Percentiles rank a stretch among this genome's conserved stretches.
Evolutionary conservation across 2,329 filamentous ascomycete species (phyloP).

Genomic region (Paraphoma chrysanthemicola): DNA sequence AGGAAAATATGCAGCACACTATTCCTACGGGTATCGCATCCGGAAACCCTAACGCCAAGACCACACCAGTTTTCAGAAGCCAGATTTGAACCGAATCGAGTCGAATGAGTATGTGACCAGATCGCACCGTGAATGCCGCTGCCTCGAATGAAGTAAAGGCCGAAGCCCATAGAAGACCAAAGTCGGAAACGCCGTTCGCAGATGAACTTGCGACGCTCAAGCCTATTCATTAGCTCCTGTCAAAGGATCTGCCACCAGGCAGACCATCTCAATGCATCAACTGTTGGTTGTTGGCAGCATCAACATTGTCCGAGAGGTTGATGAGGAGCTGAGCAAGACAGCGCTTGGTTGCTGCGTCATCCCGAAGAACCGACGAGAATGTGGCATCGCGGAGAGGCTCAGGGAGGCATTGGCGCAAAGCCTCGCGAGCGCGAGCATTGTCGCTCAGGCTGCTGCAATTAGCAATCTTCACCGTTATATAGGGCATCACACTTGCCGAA

Average conservation of each 20-base stretch:
- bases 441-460: conserved; percentile 77
- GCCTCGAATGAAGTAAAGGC: conserved; percentile 31
- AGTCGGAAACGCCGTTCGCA: conserved; percentile 15
- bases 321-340: conserved; percentile 97
- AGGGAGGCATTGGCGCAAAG: conserved; percentile 91
- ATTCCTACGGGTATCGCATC: conserved; percentile 38
- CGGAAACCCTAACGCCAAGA: conserved; percentile 32
- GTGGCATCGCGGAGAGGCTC: conserved; percentile 99
- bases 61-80: conserved; percentile 25
- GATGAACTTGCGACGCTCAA: conserved; percentile 6
- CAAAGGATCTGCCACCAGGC: background rate
- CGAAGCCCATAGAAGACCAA: conserved; percentile 30
- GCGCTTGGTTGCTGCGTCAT: conserved; percentile 96
- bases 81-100: conserved; percentile 17
- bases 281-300: conserved; percentile 50
- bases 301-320: conserved; percentile 88
- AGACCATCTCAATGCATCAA: conserved; percentile 38
- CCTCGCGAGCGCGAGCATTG: conserved; percentile 93
- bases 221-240: conserved; percentile 3
- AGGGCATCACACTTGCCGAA: conserved; percentile 68
- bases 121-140: conserved; percentile 20
- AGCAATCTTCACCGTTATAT: conserved; percentile 9
- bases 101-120: conserved; percentile 20
- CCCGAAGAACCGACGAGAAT: conserved; percentile 93
- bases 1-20: conserved; percentile 24